A percentile compares a stretch with the other conserved stretches of the same genome.
phyloP scores from a whole-genome alignment of 2,329 filamentous ascomycete species.

The Fusarium sp. region DNA sequence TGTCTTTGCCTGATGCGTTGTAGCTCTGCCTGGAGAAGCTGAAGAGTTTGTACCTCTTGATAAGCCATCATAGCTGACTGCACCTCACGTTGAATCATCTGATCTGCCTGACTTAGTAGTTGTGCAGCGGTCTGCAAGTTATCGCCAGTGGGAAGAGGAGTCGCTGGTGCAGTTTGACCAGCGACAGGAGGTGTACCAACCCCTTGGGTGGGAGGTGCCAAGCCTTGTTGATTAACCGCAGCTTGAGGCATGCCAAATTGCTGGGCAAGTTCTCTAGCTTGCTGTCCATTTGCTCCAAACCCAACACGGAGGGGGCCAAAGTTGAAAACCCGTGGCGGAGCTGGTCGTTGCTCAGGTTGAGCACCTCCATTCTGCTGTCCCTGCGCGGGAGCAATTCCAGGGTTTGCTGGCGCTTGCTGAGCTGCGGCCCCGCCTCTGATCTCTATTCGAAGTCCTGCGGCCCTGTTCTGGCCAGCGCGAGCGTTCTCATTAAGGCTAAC shows the following conservation, averaged over 20 bases:
- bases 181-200: conserved; percentile 28
- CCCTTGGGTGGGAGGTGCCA: conserved; percentile 30
- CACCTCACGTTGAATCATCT: conserved; percentile 75
- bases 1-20: conserved; percentile 69
- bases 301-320: conserved; percentile 80
- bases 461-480: conserved; percentile 45
- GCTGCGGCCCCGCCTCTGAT: conserved; percentile 42
- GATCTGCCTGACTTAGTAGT: conserved; percentile 74
- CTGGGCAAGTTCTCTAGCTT: conserved; percentile 75
- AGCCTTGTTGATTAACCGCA: conserved; percentile 41
- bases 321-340: conserved; percentile 72
- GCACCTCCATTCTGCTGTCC: conserved; percentile 42
- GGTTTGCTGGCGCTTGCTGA: conserved; percentile 42
- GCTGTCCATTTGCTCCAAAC: conserved; percentile 76
- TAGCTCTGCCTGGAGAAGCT: conserved; percentile 74
- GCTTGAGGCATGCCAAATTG: conserved; percentile 63
- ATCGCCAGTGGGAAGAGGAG: conserved; percentile 44
- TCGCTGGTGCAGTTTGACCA: conserved; percentile 30
- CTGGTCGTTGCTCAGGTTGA: conserved; percentile 38
- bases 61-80: conserved; percentile 70
- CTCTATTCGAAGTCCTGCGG: conserved; percentile 48
- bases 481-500: conserved; percentile 60
- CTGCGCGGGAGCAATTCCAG: conserved; percentile 30
- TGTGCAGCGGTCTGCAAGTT: conserved; percentile 61
- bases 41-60: conserved; percentile 75